Conservation (phyloP, 345 rosid species). For the Pelargonium nanum region DNA sequence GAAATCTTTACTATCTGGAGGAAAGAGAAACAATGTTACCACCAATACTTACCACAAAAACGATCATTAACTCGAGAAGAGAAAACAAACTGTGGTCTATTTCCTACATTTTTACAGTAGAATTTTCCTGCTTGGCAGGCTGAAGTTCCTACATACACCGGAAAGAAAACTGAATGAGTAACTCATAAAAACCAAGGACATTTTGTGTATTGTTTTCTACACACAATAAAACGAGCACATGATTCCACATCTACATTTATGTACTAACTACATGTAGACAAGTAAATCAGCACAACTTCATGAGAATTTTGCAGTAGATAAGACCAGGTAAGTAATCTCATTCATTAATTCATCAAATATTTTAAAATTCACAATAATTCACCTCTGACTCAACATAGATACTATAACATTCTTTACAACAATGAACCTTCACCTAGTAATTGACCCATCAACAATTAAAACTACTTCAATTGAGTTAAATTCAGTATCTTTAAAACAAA, state of each 20-base stretch:
- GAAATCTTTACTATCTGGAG: background rate
- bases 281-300: background rate
- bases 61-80: slow-evolving; percentile 53
- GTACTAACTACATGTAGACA: background rate
- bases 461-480: background rate
- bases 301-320: too few relatives aligned
- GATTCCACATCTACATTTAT: background rate
- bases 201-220: background rate
- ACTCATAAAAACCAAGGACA: slow-evolving; percentile 1
- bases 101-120: slow-evolving; percentile 54
- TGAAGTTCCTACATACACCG: slow-evolving; percentile 52
- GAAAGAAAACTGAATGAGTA: slow-evolving; percentile 8
- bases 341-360: background rate
- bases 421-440: background rate
- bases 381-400: background rate
- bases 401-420: background rate
- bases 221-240: background rate
- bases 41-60: slow-evolving; percentile 37
- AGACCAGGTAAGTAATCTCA: too few relatives aligned
- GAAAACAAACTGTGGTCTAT: slow-evolving; percentile 40
- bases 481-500: too few relatives aligned
- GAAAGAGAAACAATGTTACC: background rate
- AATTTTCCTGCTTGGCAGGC: slow-evolving; percentile 60
- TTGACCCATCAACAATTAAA: background rate
- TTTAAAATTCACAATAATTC: background rate